These are phyloP conservation scores for Malus orientalis DNA, from an alignment of 306 rosid genomes.

Conservation along the genomic window DNA sequence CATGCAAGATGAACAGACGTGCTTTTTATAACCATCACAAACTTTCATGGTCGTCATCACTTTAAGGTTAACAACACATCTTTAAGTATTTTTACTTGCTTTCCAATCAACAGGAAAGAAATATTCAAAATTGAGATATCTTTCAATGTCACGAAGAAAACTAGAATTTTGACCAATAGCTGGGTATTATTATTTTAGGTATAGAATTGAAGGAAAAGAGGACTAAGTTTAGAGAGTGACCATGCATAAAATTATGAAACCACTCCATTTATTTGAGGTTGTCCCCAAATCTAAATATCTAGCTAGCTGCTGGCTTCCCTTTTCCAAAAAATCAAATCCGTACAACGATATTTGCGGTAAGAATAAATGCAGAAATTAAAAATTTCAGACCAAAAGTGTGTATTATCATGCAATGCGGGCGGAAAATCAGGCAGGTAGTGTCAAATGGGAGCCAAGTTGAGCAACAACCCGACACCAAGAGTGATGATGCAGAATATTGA, in stretches of 20 bases:
- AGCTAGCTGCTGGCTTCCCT: background rate
- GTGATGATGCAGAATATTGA: background rate
- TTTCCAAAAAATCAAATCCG: background rate
- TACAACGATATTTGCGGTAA: background rate
- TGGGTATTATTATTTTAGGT: background rate
- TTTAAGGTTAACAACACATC: too few relatives aligned
- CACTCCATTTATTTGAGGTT: background rate
- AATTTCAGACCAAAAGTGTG: background rate
- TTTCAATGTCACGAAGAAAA: too few relatives aligned
- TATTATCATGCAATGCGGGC: conserved; percentile 5
- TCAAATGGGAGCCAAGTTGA: conserved; percentile 3
- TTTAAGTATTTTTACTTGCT: background rate
- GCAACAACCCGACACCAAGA: conserved; percentile 8
- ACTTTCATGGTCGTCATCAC: background rate
- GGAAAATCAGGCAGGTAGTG: conserved; percentile 16
- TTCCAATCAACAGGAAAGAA: background rate
- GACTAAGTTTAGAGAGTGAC: background rate
- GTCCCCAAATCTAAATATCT: background rate
- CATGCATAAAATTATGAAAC: too few relatives aligned
- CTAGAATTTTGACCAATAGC: background rate
- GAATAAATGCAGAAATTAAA: background rate
- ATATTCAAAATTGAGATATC: too few relatives aligned
- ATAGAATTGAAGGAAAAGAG: background rate
- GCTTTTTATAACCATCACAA: too few relatives aligned
- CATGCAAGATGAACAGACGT: too few relatives aligned